phyloP scores from a whole-genome alignment of 1,139 yeast genomes.

The Saccharomyces hybrid region DNA sequence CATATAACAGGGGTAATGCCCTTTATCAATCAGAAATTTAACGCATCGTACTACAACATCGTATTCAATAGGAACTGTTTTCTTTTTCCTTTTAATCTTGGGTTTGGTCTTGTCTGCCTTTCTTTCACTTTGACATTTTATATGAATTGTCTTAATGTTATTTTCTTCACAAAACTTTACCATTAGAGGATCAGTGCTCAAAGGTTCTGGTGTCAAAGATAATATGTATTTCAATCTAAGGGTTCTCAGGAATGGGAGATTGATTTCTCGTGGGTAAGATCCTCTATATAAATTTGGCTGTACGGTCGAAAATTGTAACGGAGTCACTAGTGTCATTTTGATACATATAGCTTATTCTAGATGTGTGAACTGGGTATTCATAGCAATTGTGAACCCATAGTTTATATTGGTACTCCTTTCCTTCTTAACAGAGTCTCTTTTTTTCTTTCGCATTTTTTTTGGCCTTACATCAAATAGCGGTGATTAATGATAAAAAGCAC shows the following conservation, averaged over 20 bases:
- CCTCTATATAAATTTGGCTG: constrained; percentile 74
- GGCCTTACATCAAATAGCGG: not conserved
- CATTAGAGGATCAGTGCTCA: constrained; percentile 31
- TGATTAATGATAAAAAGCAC: not conserved
- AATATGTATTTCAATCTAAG: constrained; percentile 64
- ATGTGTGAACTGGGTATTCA: not conserved
- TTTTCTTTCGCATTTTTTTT: not conserved
- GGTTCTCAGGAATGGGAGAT: constrained; percentile 62
- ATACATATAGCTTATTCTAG: not conserved
- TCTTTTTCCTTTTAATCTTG: constrained; percentile 63
- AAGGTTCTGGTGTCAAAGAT: constrained; percentile 72
- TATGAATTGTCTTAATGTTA: constrained; percentile 51
- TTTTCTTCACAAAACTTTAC: constrained; percentile 36
- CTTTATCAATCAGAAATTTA: constrained; percentile 51
- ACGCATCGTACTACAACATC: constrained; percentile 53
- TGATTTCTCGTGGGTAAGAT: constrained; percentile 74
- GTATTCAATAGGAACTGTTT: constrained; percentile 72
- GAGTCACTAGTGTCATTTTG: constrained; percentile 53
- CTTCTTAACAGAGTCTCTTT: not conserved
- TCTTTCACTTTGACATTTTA: constrained; percentile 49
- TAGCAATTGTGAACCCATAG: not conserved
- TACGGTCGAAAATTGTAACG: constrained; percentile 67
- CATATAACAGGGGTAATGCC: constrained; percentile 63
- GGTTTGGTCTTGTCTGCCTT: constrained; percentile 32
- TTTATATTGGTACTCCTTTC: not conserved